Conservation (phyloP, 2,329 filamentous ascomycete genomes). For the Neocucurbitaria cava region DNA sequence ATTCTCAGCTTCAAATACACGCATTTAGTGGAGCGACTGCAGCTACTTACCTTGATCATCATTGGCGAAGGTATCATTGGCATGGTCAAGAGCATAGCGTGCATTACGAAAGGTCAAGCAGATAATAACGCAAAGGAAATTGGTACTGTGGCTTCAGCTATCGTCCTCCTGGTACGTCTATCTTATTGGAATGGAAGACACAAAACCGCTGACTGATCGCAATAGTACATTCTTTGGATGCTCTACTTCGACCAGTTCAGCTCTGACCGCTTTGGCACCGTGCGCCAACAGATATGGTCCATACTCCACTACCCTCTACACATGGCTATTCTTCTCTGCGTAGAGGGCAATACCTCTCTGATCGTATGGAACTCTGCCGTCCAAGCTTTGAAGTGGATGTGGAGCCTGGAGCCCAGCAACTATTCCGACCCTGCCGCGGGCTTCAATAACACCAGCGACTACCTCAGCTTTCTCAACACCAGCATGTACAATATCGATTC, state of each 20-base stretch:
- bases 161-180: constrained; percentile 19
- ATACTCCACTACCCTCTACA: constrained; percentile 67
- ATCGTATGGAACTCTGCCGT: constrained; percentile 36
- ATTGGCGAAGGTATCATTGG: constrained; percentile 69
- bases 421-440: constrained; percentile 20
- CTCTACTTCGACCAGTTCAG: constrained; percentile 63
- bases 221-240: constrained; percentile 63
- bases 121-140: constrained; percentile 26
- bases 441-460: constrained; percentile 14
- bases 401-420: constrained; percentile 19
- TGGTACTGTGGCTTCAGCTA: constrained; percentile 28
- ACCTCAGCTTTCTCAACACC: constrained; percentile 21
- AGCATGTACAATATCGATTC: constrained; percentile 27
- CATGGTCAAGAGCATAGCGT: constrained; percentile 51
- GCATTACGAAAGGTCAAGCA: constrained; percentile 29
- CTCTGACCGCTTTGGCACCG: constrained; percentile 53
- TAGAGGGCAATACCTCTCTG: constrained; percentile 57
- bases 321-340: constrained; percentile 64
- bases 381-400: constrained; percentile 29
- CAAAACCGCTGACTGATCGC: not conserved
- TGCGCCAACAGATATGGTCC: constrained; percentile 65
- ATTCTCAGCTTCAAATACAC: constrained; percentile 65
- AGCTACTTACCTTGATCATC: constrained; percentile 67
- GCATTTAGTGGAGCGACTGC: constrained; percentile 66
- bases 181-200: not conserved